Evolutionary conservation across 1,284 basidiomycete species (phyloP).

Genomic region (Ganoderma sp.): DNA sequence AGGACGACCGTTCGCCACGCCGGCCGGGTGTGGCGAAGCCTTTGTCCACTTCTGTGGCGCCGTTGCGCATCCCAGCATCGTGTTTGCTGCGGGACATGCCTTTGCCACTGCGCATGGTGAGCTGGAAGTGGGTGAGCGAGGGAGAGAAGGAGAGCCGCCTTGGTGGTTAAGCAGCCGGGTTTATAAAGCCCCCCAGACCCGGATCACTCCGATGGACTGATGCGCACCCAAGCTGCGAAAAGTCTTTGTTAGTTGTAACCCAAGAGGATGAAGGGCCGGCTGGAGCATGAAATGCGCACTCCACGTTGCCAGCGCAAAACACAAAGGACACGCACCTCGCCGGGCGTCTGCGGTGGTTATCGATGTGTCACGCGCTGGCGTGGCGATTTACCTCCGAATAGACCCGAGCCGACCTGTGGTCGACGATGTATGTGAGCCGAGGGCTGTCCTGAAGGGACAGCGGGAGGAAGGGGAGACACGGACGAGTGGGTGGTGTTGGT

Average conservation of each 20-base stretch:
- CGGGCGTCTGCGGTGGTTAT: conserved; percentile 28
- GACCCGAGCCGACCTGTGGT: not conserved
- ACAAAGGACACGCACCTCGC: conserved; percentile 18
- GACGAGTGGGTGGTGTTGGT: conserved; percentile 21
- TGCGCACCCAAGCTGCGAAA: conserved; percentile 9
- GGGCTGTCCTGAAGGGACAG: not conserved
- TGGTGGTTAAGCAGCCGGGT: conserved; percentile 22
- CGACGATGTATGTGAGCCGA: conserved; percentile 1
- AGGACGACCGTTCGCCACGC: conserved; percentile 10
- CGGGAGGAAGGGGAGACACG: conserved; percentile 9
- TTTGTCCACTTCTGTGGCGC: conserved; percentile 6
- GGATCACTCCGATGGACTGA: conserved; percentile 24
- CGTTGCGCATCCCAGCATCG: conserved; percentile 3
- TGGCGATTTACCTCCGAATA: not conserved
- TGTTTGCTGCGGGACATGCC: conserved; percentile 11
- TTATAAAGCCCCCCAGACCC: conserved; percentile 17
- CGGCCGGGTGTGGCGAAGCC: conserved; percentile 9
- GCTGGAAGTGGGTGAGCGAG: conserved; percentile 6
- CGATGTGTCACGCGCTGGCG: conserved; percentile 22
- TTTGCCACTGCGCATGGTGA: conserved; percentile 17
- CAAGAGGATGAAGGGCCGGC: not conserved
- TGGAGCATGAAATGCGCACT: conserved; percentile 16
- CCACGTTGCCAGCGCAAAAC: conserved; percentile 28
- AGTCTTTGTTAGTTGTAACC: conserved; percentile 3
- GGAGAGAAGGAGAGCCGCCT: conserved; percentile 16